phyloP scores from a whole-genome alignment of 768 basidiomycete genomes.

The Russula sp. region DNA sequence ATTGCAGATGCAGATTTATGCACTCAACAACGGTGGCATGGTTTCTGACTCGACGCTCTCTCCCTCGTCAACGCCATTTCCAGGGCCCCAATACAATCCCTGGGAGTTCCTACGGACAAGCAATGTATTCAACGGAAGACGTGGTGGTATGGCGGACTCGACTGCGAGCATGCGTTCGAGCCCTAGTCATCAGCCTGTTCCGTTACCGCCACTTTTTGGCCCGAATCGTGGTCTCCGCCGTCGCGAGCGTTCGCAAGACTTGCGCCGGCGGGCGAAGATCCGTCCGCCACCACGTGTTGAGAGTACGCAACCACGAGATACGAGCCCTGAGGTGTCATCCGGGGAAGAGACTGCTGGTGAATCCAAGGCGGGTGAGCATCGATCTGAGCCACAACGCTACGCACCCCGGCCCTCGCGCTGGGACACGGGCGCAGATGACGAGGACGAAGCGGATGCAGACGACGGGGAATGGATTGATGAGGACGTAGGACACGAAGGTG shows the following conservation, averaged over 20 bases:
- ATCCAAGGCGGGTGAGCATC: slow-evolving; percentile 31
- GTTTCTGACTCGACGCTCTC: slow-evolving; percentile 72
- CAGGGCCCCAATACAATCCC: slow-evolving; percentile 54
- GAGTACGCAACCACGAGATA: slow-evolving; percentile 78
- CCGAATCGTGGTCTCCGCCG: slow-evolving; percentile 43
- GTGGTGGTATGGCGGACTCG: slow-evolving; percentile 32
- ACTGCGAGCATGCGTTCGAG: slow-evolving; percentile 63
- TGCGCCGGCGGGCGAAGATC: slow-evolving; percentile 33
- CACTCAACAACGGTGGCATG: slow-evolving; percentile 58
- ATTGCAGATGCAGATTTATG: slow-evolving; percentile 73
- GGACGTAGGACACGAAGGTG: slow-evolving; percentile 72
- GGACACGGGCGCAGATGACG: slow-evolving; percentile 38
- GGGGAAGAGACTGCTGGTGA: slow-evolving; percentile 81
- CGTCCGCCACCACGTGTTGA: slow-evolving; percentile 74
- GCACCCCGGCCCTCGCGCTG: slow-evolving; percentile 27
- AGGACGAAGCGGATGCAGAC: slow-evolving; percentile 28
- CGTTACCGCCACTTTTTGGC: slow-evolving; percentile 46
- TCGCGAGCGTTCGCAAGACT: slow-evolving; percentile 36
- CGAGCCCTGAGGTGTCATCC: slow-evolving; percentile 69
- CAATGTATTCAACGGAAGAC: slow-evolving; percentile 19
- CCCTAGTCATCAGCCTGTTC: slow-evolving; percentile 62
- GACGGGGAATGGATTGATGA: slow-evolving; percentile 42
- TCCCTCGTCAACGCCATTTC: slow-evolving; percentile 70
- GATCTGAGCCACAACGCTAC: slow-evolving; percentile 23
- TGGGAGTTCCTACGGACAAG: slow-evolving; percentile 59